These are phyloP conservation scores for Gnomoniopsis smithogilvyi DNA, from an alignment of 2,329 filamentous ascomycete species.

Conservation along the genomic window DNA sequence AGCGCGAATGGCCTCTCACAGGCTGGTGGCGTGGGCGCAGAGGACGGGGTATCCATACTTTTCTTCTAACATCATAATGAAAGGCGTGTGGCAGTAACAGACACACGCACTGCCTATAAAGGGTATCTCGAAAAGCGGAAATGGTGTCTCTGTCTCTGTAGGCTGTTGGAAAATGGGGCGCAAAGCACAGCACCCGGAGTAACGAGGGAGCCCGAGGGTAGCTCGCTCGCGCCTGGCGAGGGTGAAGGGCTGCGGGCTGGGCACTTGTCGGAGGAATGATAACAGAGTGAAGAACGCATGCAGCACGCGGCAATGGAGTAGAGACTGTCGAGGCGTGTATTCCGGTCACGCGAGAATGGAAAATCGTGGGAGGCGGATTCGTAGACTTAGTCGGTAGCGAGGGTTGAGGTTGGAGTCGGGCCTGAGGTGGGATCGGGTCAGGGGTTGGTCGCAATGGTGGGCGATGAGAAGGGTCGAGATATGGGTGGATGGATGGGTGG, in stretches of 20 bases:
- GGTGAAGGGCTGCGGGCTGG: background rate
- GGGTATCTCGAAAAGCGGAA: background rate
- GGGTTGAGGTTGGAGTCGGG: background rate
- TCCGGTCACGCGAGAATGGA: background rate
- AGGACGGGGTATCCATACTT: conserved; percentile 34
- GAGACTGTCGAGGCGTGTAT: background rate
- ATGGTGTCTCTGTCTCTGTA: background rate
- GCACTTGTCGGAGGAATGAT: background rate
- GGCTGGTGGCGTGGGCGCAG: background rate
- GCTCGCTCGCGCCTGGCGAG: conserved; percentile 15
- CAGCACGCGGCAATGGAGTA: background rate
- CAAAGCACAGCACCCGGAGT: conserved; percentile 11
- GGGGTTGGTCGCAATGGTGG: background rate
- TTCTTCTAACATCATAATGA: conserved; percentile 41
- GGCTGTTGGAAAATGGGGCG: conserved; percentile 1
- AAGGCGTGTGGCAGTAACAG: conserved; percentile 21
- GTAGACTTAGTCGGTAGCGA: background rate
- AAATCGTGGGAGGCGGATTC: background rate
- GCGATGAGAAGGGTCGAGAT: background rate
- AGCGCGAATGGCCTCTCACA: conserved; percentile 24
- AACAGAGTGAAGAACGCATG: background rate
- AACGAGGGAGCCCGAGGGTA: conserved; percentile 4
- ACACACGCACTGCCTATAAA: conserved; percentile 9
- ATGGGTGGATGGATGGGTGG: background rate
- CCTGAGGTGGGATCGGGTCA: background rate